phyloP scores from a whole-genome alignment of 164 flowering plant species.

The Litsea cubeba region DNA sequence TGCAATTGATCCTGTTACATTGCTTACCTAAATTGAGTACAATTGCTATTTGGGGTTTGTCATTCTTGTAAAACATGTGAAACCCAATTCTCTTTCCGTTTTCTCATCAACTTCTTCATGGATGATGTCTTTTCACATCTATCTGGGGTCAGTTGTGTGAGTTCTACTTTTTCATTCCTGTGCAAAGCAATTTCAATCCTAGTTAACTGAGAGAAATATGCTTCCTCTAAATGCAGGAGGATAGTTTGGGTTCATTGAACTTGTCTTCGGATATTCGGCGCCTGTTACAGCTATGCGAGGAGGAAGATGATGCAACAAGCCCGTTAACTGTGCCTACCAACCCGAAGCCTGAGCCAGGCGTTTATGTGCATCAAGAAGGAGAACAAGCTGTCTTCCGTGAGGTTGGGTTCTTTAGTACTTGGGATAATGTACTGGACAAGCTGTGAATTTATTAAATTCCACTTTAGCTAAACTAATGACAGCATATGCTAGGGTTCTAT shows the following conservation, averaged over 20 bases:
- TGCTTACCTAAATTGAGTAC: too few species aligned
- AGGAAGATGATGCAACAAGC: slow-evolving; percentile 63
- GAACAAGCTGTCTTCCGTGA: slow-evolving; percentile 12
- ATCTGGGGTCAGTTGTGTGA: too few species aligned
- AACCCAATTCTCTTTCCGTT: too few species aligned
- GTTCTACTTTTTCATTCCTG: too few species aligned
- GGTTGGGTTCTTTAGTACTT: neutral
- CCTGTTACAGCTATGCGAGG: slow-evolving; percentile 57
- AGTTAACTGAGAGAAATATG: neutral
- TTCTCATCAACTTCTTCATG: neutral
- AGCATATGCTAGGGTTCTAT: too few species aligned
- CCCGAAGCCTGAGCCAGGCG: slow-evolving; percentile 62
- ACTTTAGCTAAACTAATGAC: too few species aligned
- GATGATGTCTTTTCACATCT: too few species aligned
- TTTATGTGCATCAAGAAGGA: slow-evolving; percentile 32
- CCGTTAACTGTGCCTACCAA: slow-evolving; percentile 34
- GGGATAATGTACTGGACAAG: neutral
- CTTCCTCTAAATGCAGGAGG: slow-evolving; percentile 42
- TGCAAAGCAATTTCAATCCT: neutral
- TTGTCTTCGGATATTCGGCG: slow-evolving; percentile 73
- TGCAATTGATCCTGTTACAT: too few species aligned
- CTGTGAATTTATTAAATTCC: too few species aligned
- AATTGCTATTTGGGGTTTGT: too few species aligned
- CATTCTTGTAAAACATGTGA: too few species aligned
- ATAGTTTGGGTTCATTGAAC: slow-evolving; percentile 50